phyloP scores from a whole-genome alignment of 2,329 filamentous ascomycete genomes.

The Fusarium hainanense region DNA sequence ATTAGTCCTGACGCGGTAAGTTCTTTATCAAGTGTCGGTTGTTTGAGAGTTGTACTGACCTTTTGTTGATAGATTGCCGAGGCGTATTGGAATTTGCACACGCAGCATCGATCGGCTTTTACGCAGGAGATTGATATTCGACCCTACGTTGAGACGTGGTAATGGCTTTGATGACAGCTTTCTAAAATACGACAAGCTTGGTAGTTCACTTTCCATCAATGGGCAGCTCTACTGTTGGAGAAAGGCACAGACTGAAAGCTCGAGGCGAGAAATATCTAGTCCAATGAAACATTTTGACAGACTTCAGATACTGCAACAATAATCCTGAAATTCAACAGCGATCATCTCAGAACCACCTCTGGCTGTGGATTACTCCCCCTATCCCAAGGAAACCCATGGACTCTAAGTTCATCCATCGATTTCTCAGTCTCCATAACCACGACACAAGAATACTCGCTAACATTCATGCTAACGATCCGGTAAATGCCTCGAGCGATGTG shows the following conservation, averaged over 20 bases:
- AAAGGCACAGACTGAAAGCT: too few species aligned
- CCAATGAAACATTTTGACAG: too few species aligned
- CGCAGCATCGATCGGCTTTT: slow-evolving; percentile 81
- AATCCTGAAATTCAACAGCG: too few species aligned
- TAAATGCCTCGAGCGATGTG: neutral
- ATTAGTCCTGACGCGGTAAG: slow-evolving; percentile 79
- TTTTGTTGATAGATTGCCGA: slow-evolving; percentile 77
- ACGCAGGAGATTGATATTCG: slow-evolving; percentile 85
- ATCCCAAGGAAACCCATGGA: neutral
- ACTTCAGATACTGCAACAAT: too few species aligned
- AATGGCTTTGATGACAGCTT: slow-evolving; percentile 26
- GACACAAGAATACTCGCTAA: neutral
- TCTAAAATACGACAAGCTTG: too few species aligned
- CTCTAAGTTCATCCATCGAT: neutral
- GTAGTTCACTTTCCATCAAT: too few species aligned
- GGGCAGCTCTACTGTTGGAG: too few species aligned
- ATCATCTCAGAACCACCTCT: neutral
- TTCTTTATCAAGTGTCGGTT: slow-evolving; percentile 20
- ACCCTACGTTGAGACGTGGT: slow-evolving; percentile 88
- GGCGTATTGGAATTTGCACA: slow-evolving; percentile 85
- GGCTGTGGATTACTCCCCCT: neutral
- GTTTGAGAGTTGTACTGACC: slow-evolving; percentile 6
- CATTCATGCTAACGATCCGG: neutral
- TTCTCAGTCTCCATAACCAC: neutral
- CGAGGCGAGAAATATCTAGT: too few species aligned